phyloP scores from a whole-genome alignment of 108 stramenopile genomes.

The Cyclotella choctawhatcheeana region DNA sequence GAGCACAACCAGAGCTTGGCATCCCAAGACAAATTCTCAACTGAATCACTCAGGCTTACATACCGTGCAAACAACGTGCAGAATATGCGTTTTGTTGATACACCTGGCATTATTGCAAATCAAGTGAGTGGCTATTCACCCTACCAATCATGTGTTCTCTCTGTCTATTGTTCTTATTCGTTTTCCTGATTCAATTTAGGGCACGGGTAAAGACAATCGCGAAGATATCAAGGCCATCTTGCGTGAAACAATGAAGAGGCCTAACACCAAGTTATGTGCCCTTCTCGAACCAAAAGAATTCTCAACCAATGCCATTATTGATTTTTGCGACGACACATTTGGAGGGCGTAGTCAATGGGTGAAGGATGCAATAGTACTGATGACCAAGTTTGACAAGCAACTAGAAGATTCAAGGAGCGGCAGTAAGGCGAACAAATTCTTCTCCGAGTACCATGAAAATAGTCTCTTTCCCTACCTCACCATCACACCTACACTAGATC shows the following conservation, averaged over 20 bases:
- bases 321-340: constrained; percentile 74
- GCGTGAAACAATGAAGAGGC: constrained; percentile 60
- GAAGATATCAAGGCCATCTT: constrained; percentile 78
- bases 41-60: constrained; percentile 57
- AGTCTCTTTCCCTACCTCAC: constrained; percentile 59
- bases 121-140: too few relatives aligned
- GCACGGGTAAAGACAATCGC: constrained; percentile 73
- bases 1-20: constrained; percentile 62
- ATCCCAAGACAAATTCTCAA: constrained; percentile 66
- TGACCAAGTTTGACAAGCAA: constrained; percentile 85
- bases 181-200: constrained; percentile 9
- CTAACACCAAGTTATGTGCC: constrained; percentile 76
- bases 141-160: background rate
- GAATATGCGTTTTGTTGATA: constrained; percentile 72
- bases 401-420: constrained; percentile 65
- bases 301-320: constrained; percentile 69
- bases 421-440: constrained; percentile 77
- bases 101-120: constrained; percentile 75
- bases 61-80: constrained; percentile 73
- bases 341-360: constrained; percentile 61
- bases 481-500: constrained; percentile 72
- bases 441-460: constrained; percentile 64
- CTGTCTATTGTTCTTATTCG: background rate
- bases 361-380: constrained; percentile 64
- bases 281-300: constrained; percentile 80